Evolutionary conservation across 352 stramenopile species (phyloP).

Genomic region (Pythium utonaiense): DNA sequence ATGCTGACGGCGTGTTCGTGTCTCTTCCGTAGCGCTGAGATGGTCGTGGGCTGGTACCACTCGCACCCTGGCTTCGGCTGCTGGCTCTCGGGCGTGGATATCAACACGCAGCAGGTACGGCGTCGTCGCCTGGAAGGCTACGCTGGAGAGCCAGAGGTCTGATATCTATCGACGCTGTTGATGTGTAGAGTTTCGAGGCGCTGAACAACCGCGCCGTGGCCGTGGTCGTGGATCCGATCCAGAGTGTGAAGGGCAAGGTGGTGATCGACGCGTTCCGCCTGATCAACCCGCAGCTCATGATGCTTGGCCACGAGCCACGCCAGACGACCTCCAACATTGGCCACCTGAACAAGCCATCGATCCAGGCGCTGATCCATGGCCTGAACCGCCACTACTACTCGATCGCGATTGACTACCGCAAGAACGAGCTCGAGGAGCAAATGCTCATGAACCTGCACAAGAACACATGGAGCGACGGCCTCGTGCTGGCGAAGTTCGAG

Average conservation of each 20-base stretch:
- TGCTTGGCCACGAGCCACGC: constrained; percentile 96
- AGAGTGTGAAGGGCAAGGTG: constrained; percentile 98
- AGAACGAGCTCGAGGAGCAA: constrained; percentile 99
- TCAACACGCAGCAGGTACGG: constrained; percentile 96
- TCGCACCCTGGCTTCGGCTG: constrained; percentile 99
- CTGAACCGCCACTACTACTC: constrained; percentile 99
- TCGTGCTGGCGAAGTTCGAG: constrained; percentile 95
- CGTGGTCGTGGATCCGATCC: constrained; percentile 99
- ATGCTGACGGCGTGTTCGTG: no score
- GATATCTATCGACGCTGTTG: no score
- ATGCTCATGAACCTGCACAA: constrained; percentile 99
- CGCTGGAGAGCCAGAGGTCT: no score
- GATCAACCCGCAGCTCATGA: constrained; percentile 99
- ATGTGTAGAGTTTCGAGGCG: constrained; percentile 93
- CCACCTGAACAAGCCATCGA: constrained; percentile 98
- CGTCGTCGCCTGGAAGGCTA: not conserved
- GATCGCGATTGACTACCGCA: constrained; percentile 96
- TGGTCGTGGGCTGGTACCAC: constrained; percentile 98
- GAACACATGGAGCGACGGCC: constrained; percentile 95
- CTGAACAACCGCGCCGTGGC: constrained; percentile 97
- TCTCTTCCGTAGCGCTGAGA: constrained; percentile 75
- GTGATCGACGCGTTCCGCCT: constrained; percentile 99
- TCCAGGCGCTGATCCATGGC: constrained; percentile 97
- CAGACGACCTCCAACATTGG: constrained; percentile 99
- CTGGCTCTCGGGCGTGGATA: constrained; percentile 99